phyloP scores from a whole-genome alignment of 768 basidiomycete genomes.

The Nidularia sp. region DNA sequence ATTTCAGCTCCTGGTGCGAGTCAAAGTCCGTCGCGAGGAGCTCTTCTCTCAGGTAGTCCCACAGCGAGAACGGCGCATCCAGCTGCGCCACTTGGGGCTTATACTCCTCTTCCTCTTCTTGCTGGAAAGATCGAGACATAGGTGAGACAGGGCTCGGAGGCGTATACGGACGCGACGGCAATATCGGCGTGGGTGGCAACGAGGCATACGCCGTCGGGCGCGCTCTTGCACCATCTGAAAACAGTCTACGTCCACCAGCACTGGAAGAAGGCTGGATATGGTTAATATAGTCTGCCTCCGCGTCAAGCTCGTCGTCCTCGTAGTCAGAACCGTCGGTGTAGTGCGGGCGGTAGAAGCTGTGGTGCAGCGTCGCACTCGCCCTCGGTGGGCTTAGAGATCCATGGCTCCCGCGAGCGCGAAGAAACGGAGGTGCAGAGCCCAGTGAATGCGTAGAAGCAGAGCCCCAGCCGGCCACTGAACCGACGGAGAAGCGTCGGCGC shows the following conservation, averaged over 20 bases:
- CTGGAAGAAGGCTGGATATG: too few species aligned
- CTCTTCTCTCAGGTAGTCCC: slow-evolving; percentile 91
- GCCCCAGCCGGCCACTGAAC: slow-evolving; percentile 14
- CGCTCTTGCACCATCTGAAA: slow-evolving; percentile 18
- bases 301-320: slow-evolving; percentile 14
- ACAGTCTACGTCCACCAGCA: too few species aligned
- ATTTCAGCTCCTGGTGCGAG: slow-evolving; percentile 89
- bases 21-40: slow-evolving; percentile 91
- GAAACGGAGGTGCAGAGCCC: slow-evolving; percentile 15
- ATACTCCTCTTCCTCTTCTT: slow-evolving; percentile 11
- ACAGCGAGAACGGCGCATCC: slow-evolving; percentile 68
- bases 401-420: slow-evolving; percentile 14
- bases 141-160: slow-evolving; percentile 27
- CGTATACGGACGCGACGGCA: slow-evolving; percentile 36
- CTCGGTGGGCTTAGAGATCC: slow-evolving; percentile 22
- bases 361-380: slow-evolving; percentile 10
- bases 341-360: slow-evolving; percentile 12
- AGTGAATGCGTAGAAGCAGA: slow-evolving; percentile 19
- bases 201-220: slow-evolving; percentile 63
- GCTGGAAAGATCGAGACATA: slow-evolving; percentile 12
- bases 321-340: slow-evolving; percentile 22
- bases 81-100: slow-evolving; percentile 12
- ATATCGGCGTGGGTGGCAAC: slow-evolving; percentile 69
- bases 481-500: slow-evolving; percentile 27
- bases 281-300: too few species aligned